A percentile compares a stretch with the other conserved stretches of the same genome.
Conservation (phyloP, 2,329 filamentous ascomycete genomes). For the Trichophyton benhamiae region DNA sequence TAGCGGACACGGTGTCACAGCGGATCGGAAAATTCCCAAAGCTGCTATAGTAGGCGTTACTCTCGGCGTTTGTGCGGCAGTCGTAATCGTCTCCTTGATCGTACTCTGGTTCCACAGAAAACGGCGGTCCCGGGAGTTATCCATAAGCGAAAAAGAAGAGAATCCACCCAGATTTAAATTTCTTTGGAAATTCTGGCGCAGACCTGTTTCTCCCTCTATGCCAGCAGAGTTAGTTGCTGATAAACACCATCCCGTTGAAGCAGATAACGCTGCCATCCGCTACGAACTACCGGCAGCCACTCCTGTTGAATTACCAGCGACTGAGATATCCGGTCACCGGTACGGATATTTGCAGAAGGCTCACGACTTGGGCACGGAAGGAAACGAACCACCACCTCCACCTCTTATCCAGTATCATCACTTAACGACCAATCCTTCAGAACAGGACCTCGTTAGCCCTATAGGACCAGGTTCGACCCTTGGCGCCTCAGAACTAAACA, state of each 20-base stretch:
- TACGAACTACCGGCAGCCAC: constrained; percentile 15
- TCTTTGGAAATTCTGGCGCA: constrained; percentile 10
- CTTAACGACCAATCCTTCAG: background rate
- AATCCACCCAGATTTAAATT: background rate
- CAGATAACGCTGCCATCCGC: constrained; percentile 15
- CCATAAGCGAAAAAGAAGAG: background rate
- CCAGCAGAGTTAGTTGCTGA: constrained; percentile 17
- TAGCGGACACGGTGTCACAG: constrained; percentile 8
- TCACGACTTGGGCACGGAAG: background rate
- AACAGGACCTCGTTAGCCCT: constrained; percentile 9
- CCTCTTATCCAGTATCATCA: background rate
- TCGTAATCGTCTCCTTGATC: constrained; percentile 7
- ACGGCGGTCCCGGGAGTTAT: background rate
- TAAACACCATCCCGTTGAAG: constrained; percentile 18
- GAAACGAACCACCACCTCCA: background rate
- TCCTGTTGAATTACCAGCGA: constrained; percentile 9
- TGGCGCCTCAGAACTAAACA: background rate
- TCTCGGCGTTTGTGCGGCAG: constrained; percentile 4
- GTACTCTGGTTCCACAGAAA: constrained; percentile 7
- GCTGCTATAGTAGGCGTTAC: constrained; percentile 10
- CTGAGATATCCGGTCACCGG: background rate
- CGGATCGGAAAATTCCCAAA: background rate
- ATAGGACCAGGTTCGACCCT: constrained; percentile 3
- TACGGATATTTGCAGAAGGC: background rate
- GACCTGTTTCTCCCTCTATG: background rate